Base-by-base conservation (phyloP, 2,329 filamentous ascomycete species). In the Diaporthe humulicola region DNA sequence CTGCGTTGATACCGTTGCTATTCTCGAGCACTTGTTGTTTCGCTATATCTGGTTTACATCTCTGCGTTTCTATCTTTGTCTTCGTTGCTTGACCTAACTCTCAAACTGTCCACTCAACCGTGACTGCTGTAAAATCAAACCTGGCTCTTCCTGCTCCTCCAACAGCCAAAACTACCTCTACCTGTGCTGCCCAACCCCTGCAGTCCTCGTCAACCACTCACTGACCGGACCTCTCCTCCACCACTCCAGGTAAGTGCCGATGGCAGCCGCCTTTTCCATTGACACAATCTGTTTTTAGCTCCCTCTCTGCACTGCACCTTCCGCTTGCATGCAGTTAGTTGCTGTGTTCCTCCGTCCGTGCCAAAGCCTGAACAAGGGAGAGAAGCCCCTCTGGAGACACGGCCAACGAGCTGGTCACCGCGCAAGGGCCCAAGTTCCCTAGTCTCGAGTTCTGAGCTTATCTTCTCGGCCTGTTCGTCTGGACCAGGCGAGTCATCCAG, bases 191-290 rank as follows among this genome's bases (percentile, higher is more conserved):
- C 22, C 42, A 33, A 42, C 28, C 40, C 42, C 54, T 56, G 38
- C 56, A 36, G 25, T 60, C 38, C 22, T 28, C 8, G 19, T 60
- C 45, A 70, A 42, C 36, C 28, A 48, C 22, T n/a, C 42, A 22
- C 19, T 36, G 56, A 58, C 40, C 54, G 64, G 45, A 54, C 50
- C 36, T 58, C 40, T 54, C 50, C 36, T 58, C 40, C 69, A 36
- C 54, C 22, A 71, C 14, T 40, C 36, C 33, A 56, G 25, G 70
- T 72, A 54, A 72, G 70, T 72, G 57, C 70, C 70, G 70, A 72
- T 56, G 60, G 45, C 70, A 56, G 45, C 70, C 70, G 70, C 36
- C 38, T 38, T 33, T 69, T 28, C 70, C 54, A 71, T 54, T 42
- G 70, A 72, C 36, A 54, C 57, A 33, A 38, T 61, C 42, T 52